Percentiles rank a stretch among this genome's conserved stretches.
These are phyloP conservation scores for Lophium mytilinum DNA, from an alignment of 495 filamentous ascomycete genomes.

Conservation along the genomic window DNA sequence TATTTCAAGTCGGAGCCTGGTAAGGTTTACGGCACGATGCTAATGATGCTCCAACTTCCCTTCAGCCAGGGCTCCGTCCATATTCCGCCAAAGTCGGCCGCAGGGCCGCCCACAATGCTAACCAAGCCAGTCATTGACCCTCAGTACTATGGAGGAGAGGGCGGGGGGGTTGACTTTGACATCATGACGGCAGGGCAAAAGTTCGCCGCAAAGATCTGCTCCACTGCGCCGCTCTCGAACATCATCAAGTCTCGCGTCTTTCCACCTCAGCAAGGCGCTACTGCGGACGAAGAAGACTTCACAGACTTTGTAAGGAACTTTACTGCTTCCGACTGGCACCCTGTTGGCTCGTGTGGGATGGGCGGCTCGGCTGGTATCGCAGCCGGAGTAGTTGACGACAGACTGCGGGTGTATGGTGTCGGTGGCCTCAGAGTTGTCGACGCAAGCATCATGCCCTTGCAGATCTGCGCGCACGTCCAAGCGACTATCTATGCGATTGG, in stretches of 20 bases:
- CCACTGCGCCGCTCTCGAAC: slow-evolving; percentile 34
- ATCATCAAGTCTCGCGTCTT: slow-evolving; percentile 37
- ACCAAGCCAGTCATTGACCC: slow-evolving; percentile 40
- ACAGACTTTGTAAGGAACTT: slow-evolving; percentile 27
- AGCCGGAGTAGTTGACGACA: neutral
- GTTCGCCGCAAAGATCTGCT: slow-evolving; percentile 40
- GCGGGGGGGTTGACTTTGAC: slow-evolving; percentile 39
- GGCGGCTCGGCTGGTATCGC: slow-evolving; percentile 25
- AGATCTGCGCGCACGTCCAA: slow-evolving; percentile 5
- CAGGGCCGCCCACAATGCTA: slow-evolving; percentile 5
- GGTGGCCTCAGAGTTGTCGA: slow-evolving; percentile 18
- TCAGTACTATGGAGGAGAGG: slow-evolving; percentile 34
- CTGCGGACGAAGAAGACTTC: slow-evolving; percentile 26
- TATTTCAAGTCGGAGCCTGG: slow-evolving; percentile 33
- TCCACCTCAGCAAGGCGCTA: slow-evolving; percentile 26
- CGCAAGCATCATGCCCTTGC: slow-evolving; percentile 19
- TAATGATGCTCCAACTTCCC: slow-evolving; percentile 43
- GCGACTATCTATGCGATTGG: slow-evolving; percentile 19
- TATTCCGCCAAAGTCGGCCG: slow-evolving; percentile 14
- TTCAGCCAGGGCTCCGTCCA: slow-evolving; percentile 9
- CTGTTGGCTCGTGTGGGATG: slow-evolving; percentile 50
- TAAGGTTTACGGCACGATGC: slow-evolving; percentile 46
- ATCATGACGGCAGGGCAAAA: slow-evolving; percentile 35
- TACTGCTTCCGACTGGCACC: slow-evolving; percentile 24
- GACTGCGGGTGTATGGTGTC: slow-evolving; percentile 11